phyloP scores from a whole-genome alignment of 1,284 basidiomycete species.

The Phenoliferia sp. region DNA sequence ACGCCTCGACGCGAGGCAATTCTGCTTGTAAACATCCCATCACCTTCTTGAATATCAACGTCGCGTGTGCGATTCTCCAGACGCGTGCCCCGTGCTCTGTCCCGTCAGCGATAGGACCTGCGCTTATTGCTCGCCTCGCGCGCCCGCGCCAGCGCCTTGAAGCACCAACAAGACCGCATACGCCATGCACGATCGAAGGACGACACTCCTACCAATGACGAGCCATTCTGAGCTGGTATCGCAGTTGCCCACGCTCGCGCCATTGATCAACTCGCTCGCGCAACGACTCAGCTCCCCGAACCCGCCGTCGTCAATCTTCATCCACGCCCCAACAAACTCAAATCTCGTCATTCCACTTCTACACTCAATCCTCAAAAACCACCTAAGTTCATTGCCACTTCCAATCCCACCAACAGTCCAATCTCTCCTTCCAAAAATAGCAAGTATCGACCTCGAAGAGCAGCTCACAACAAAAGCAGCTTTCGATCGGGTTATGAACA shows the following conservation, averaged over 20 bases:
- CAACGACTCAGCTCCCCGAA: constrained; percentile 15
- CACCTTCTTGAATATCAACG: too few relatives aligned
- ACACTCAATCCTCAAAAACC: not conserved
- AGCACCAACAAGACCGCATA: too few relatives aligned
- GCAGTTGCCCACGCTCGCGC: constrained; percentile 4
- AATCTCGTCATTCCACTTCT: constrained; percentile 12
- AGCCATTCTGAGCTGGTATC: not conserved
- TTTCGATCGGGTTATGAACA: constrained; percentile 19
- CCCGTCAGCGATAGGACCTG: too few relatives aligned
- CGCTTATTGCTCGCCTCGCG: too few relatives aligned
- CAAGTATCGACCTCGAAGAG: constrained; percentile 17
- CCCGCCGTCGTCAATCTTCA: constrained; percentile 23
- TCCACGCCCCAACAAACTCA: constrained; percentile 22
- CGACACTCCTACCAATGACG: not conserved
- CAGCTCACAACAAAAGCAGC: constrained; percentile 16
- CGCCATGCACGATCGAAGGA: too few relatives aligned
- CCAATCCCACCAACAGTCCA: constrained; percentile 5
- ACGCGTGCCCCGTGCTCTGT: too few relatives aligned
- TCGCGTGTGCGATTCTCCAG: too few relatives aligned
- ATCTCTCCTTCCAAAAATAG: constrained; percentile 19
- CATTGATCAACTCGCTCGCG: constrained; percentile 14
- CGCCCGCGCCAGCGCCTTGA: too few relatives aligned
- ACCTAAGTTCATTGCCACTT: too few relatives aligned
- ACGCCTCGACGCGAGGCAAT: too few relatives aligned
- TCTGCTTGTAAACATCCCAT: too few relatives aligned